Conservation (phyloP, 2,329 filamentous ascomycete species). For the Penicillium sp. region DNA sequence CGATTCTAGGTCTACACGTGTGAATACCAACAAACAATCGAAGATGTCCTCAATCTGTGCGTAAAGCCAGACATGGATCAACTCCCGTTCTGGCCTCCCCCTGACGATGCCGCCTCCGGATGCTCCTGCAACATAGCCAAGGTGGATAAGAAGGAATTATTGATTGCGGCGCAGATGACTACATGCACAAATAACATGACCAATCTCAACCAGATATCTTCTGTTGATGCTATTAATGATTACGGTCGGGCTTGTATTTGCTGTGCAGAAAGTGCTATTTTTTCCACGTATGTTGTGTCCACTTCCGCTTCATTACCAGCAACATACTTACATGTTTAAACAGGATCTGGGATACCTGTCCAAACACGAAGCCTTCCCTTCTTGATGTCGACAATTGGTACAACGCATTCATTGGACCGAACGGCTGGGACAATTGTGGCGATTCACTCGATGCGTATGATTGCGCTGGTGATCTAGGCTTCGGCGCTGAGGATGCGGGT, state of each 20-base stretch:
- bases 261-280: conserved; percentile 15
- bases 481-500: conserved; percentile 7
- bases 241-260: conserved; percentile 14
- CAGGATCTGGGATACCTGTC: conserved; percentile 15
- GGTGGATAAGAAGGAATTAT: conserved; percentile 1
- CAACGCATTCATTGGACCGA: background rate
- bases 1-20: conserved; percentile 2
- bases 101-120: conserved; percentile 14
- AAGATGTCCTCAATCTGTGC: conserved; percentile 6
- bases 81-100: conserved; percentile 19
- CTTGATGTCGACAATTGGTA: conserved; percentile 9
- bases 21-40: conserved; percentile 11
- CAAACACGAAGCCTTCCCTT: conserved; percentile 11
- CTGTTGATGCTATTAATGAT: background rate
- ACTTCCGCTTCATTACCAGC: background rate
- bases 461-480: conserved; percentile 16
- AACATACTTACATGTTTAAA: background rate
- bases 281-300: conserved; percentile 11
- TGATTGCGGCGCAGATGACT: conserved; percentile 1
- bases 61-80: conserved; percentile 3
- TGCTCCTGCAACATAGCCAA: conserved; percentile 22
- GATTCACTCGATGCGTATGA: conserved; percentile 11
- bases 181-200: conserved; percentile 11
- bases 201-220: conserved; percentile 1
- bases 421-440: conserved; percentile 15